A percentile compares a stretch with the other conserved stretches of the same genome.
Conservation (phyloP, 352 stramenopile species). For the Globisporangium takayamanum region DNA sequence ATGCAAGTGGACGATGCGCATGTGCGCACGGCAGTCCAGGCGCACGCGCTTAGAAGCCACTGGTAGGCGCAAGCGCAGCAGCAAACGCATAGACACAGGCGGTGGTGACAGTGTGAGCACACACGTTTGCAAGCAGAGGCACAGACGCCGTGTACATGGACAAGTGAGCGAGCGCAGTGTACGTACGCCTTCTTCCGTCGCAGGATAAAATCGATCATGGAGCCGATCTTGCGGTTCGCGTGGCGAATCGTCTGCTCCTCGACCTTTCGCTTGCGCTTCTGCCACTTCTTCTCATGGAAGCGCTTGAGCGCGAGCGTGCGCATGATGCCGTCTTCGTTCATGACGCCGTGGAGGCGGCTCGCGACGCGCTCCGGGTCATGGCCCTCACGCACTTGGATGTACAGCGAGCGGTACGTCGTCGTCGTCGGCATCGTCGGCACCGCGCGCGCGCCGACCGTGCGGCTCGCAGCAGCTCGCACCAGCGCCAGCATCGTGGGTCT, state of each 20-base stretch:
- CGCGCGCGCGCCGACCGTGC: conserved; percentile 9
- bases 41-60: conserved; percentile 17
- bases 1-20: background rate
- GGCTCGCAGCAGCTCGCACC: conserved; percentile 17
- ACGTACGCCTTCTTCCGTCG: conserved; percentile 73
- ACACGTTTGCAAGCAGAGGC: conserved; percentile 4
- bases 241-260: conserved; percentile 77
- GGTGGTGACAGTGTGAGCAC: background rate
- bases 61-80: conserved; percentile 3
- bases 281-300: conserved; percentile 82
- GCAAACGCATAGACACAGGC: background rate
- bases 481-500: conserved; percentile 29
- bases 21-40: too few species aligned
- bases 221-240: conserved; percentile 72
- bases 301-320: conserved; percentile 65
- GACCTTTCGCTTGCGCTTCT: conserved; percentile 73
- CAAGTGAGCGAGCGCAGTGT: too few species aligned
- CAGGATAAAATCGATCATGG: conserved; percentile 84
- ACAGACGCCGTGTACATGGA: too few species aligned
- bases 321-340: conserved; percentile 72
- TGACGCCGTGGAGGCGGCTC: conserved; percentile 58
- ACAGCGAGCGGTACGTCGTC: conserved; percentile 27
- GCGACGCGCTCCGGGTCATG: conserved; percentile 45
- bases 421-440: conserved; percentile 15
- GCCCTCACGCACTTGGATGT: conserved; percentile 41